Percentiles rank a stretch among this genome's conserved stretches.
These are phyloP conservation scores for Aspergillus thermomutatus DNA, from an alignment of 2,329 filamentous ascomycete genomes.

Conservation along the genomic window DNA sequence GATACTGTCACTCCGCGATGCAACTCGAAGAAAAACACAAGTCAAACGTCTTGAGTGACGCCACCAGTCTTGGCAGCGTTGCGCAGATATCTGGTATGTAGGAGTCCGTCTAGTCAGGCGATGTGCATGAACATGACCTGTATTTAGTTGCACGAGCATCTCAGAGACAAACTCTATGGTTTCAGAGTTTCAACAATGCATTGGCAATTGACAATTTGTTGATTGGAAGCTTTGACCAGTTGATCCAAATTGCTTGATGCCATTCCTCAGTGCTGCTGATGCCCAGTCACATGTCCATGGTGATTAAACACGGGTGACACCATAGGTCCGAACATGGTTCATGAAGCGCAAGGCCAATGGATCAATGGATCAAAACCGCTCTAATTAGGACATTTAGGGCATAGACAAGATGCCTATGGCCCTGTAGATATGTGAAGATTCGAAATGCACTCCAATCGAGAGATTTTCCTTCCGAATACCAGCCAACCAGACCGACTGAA, in stretches of 20 bases:
- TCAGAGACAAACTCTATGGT: too few relatives aligned
- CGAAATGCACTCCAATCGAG: too few relatives aligned
- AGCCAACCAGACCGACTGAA: conserved; percentile 4
- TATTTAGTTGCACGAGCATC: neutral
- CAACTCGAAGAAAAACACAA: neutral
- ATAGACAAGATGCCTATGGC: too few relatives aligned
- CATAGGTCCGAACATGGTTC: neutral
- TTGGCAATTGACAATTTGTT: too few relatives aligned
- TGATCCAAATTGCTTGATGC: neutral
- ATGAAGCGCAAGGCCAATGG: neutral
- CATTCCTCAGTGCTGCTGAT: too few relatives aligned
- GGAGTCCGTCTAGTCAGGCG: conserved; percentile 16
- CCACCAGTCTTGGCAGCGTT: neutral
- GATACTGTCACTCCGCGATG: neutral
- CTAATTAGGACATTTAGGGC: neutral
- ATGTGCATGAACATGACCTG: conserved; percentile 11
- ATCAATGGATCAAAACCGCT: neutral
- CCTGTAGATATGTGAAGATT: neutral
- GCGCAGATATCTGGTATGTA: conserved; percentile 11
- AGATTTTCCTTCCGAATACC: neutral
- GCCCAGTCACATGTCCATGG: neutral
- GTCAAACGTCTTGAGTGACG: neutral
- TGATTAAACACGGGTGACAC: neutral
- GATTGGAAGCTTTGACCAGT: neutral
- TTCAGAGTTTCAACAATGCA: too few relatives aligned